Evolutionary conservation across 2,329 filamentous ascomycete species (phyloP).

Genomic region (Venturia effusa): DNA sequence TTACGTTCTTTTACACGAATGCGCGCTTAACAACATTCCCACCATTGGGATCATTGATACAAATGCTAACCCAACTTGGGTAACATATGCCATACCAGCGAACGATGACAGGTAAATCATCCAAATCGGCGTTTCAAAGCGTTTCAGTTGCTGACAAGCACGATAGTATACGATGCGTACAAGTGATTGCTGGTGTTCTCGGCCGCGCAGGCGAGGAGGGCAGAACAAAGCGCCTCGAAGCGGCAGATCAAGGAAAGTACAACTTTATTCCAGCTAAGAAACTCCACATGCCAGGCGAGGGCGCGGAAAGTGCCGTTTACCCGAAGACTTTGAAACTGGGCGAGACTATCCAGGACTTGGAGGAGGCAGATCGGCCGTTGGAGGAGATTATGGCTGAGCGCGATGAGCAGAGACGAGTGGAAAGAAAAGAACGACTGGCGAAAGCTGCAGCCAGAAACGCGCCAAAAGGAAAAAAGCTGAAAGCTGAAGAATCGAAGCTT

Average conservation of each 20-base stretch:
- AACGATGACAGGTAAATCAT: constrained; percentile 77
- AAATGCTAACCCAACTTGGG: constrained; percentile 81
- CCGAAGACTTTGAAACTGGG: constrained; percentile 3
- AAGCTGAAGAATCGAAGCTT: neutral
- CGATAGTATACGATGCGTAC: constrained; percentile 63
- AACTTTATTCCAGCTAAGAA: constrained; percentile 38
- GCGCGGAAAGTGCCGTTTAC: neutral
- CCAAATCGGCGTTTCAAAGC: neutral
- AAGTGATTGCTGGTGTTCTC: constrained; percentile 74
- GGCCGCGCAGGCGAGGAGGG: constrained; percentile 76
- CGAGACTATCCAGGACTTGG: constrained; percentile 24
- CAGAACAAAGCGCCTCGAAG: constrained; percentile 52
- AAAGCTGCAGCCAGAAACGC: neutral
- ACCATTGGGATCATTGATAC: constrained; percentile 95
- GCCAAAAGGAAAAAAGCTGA: neutral
- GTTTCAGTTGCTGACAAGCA: constrained; percentile 17
- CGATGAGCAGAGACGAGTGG: neutral
- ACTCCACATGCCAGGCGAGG: constrained; percentile 13
- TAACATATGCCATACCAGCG: constrained; percentile 91
- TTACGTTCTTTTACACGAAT: constrained; percentile 81
- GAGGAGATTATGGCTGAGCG: constrained; percentile 16
- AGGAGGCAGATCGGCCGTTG: constrained; percentile 22
- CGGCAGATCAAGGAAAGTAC: constrained; percentile 51
- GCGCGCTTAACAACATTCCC: constrained; percentile 74
- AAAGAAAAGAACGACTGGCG: neutral